These are phyloP conservation scores for Blumeriella jaapii DNA, from an alignment of 2,329 filamentous ascomycete species.

Conservation along the genomic window DNA sequence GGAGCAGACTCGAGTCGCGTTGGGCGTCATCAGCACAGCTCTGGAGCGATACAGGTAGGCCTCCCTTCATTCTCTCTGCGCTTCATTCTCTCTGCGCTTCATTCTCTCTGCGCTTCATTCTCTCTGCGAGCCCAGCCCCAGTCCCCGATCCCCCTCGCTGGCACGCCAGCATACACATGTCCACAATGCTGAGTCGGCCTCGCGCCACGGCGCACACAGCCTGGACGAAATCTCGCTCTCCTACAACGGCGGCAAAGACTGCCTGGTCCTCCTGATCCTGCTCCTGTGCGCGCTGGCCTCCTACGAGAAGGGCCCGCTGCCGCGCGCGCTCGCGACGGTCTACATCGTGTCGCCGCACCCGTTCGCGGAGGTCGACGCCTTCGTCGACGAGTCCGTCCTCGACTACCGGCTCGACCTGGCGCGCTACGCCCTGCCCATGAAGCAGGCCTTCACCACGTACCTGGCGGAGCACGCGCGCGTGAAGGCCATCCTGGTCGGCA, in stretches of 20 bases:
- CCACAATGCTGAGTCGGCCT: no score
- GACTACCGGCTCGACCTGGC: slow-evolving; percentile 66
- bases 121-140: no score
- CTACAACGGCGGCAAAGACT: slow-evolving; percentile 98
- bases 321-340: slow-evolving; percentile 55
- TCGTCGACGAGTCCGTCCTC: slow-evolving; percentile 55
- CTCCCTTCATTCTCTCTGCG: not conserved
- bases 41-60: slow-evolving; percentile 63
- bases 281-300: slow-evolving; percentile 53
- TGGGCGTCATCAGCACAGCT: slow-evolving; percentile 65
- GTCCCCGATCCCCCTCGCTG: no score
- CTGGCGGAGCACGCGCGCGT: slow-evolving; percentile 52
- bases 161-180: no score
- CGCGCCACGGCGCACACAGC: no score
- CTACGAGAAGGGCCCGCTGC: slow-evolving; percentile 23
- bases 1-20: slow-evolving; percentile 58
- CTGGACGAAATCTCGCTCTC: slow-evolving; percentile 74
- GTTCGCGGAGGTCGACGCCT: slow-evolving; percentile 76
- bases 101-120: no score
- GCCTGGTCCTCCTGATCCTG: slow-evolving; percentile 79
- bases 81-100: no score
- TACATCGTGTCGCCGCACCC: slow-evolving; percentile 82
- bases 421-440: slow-evolving; percentile 70
- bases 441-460: slow-evolving; percentile 68
- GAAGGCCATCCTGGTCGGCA: slow-evolving; percentile 76